phyloP scores from a whole-genome alignment of 1,139 yeast genomes.

The Suhomyces wounanorum region DNA sequence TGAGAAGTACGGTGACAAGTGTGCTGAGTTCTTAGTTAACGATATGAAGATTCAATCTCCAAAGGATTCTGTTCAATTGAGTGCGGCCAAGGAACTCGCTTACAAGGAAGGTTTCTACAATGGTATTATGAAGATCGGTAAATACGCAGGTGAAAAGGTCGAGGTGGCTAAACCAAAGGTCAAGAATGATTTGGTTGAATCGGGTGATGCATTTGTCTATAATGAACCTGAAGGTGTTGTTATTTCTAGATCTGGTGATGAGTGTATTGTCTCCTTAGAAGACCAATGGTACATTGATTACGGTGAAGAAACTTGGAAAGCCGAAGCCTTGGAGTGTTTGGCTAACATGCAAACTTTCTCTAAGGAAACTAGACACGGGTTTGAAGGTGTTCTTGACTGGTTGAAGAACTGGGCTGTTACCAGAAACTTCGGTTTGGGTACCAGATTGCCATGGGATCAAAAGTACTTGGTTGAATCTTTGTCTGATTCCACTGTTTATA shows the following conservation, averaged over 20 bases:
- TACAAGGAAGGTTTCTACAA: constrained; percentile 96
- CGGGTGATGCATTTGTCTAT: constrained; percentile 84
- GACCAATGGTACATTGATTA: constrained; percentile 99
- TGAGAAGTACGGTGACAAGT: constrained; percentile 82
- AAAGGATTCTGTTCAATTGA: constrained; percentile 83
- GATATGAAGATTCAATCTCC: constrained; percentile 92
- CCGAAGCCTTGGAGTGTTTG: constrained; percentile 81
- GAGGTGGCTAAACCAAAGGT: constrained; percentile 89
- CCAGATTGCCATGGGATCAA: constrained; percentile 96
- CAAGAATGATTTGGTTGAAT: constrained; percentile 73
- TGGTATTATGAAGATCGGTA: constrained; percentile 80
- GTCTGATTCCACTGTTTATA: constrained; percentile 94
- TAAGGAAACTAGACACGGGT: constrained; percentile 86
- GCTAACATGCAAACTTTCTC: constrained; percentile 75
- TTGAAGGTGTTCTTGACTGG: constrained; percentile 96
- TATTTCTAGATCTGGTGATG: constrained; percentile 94
- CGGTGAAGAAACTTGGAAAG: constrained; percentile 93
- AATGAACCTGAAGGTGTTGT: constrained; percentile 92
- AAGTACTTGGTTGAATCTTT: constrained; percentile 91
- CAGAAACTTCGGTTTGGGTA: constrained; percentile 95
- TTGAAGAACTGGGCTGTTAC: constrained; percentile 98
- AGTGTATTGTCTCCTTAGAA: constrained; percentile 93
- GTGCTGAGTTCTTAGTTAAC: constrained; percentile 84
- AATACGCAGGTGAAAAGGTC: constrained; percentile 85
- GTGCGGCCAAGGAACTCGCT: constrained; percentile 90